Evolutionary conservation across 2,329 filamentous ascomycete species (phyloP).

Genomic region (Sclerotinia glacialis): DNA sequence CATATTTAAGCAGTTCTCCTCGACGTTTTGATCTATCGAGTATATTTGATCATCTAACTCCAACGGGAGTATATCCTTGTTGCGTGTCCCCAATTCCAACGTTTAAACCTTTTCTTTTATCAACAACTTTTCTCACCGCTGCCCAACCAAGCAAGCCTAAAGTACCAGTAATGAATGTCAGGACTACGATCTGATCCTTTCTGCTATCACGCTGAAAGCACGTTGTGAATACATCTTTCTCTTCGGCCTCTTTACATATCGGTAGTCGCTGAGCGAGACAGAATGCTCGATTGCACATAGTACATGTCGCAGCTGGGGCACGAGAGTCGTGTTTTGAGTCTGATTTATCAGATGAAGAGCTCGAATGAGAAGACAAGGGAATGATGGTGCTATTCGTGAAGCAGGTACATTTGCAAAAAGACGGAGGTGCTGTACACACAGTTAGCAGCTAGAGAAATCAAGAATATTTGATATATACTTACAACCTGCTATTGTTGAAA

Average conservation of each 20-base stretch:
- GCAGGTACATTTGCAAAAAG: conserved; percentile 69
- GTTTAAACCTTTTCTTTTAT: conserved; percentile 41
- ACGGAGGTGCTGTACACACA: conserved; percentile 51
- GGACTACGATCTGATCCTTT: conserved; percentile 66
- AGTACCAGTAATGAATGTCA: conserved; percentile 60
- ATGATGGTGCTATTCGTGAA: conserved; percentile 69
- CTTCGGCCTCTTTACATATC: conserved; percentile 60
- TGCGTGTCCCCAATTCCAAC: conserved; percentile 29
- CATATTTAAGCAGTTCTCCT: background rate
- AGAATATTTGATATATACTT: conserved; percentile 21
- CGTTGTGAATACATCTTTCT: conserved; percentile 59
- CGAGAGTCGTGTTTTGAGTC: conserved; percentile 25
- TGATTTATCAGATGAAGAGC: conserved; percentile 27
- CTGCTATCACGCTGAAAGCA: conserved; percentile 66
- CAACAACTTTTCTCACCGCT: conserved; percentile 49
- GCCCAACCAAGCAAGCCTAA: conserved; percentile 60
- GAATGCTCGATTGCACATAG: conserved; percentile 63
- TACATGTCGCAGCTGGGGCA: conserved; percentile 50
- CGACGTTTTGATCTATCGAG: background rate
- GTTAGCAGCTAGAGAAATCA: conserved; percentile 28
- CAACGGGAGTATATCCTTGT: conserved; percentile 34
- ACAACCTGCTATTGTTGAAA: conserved; percentile 35
- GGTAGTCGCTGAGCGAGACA: conserved; percentile 58
- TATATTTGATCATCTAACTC: conserved; percentile 22
- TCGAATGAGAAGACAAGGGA: conserved; percentile 46